phyloP scores from a whole-genome alignment of 306 rosid genomes.

The Casuarina cunninghamiana region DNA sequence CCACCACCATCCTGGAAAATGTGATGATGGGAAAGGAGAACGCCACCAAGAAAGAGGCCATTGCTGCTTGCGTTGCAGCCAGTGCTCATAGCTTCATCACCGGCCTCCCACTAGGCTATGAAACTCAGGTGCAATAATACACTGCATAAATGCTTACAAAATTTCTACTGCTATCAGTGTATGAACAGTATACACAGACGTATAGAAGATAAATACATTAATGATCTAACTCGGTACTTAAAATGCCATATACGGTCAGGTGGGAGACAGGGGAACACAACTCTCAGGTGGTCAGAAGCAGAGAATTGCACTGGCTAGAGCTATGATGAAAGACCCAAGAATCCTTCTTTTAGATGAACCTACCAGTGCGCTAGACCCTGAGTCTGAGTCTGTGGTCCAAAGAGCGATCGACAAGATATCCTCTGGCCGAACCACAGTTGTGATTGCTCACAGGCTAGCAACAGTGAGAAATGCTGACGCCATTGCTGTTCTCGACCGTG shows the following conservation, averaged over 20 bases:
- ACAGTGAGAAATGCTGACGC: conserved; percentile 69
- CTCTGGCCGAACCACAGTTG: conserved; percentile 68
- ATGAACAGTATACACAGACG: neutral
- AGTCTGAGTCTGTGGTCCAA: conserved; percentile 75
- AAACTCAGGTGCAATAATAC: conserved; percentile 60
- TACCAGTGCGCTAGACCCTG: conserved; percentile 89
- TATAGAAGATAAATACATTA: neutral
- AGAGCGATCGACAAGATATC: conserved; percentile 83
- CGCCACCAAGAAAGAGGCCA: conserved; percentile 74
- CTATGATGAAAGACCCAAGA: conserved; percentile 80
- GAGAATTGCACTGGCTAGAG: conserved; percentile 84
- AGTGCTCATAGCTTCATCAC: conserved; percentile 80
- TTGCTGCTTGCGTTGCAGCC: conserved; percentile 80
- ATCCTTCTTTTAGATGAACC: conserved; percentile 88
- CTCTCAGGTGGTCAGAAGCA: conserved; percentile 98
- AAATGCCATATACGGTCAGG: conserved; percentile 47
- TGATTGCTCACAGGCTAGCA: conserved; percentile 86
- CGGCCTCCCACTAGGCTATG: conserved; percentile 71
- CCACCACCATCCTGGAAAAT: conserved; percentile 75
- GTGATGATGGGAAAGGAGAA: conserved; percentile 89
- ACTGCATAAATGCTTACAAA: neutral
- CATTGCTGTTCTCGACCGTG: conserved; percentile 75
- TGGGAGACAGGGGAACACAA: conserved; percentile 77
- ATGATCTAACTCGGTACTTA: conserved; percentile 8
- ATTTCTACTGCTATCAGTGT: neutral